Conservation (phyloP, 2,329 filamentous ascomycete species). For the Botryotinia convoluta region DNA sequence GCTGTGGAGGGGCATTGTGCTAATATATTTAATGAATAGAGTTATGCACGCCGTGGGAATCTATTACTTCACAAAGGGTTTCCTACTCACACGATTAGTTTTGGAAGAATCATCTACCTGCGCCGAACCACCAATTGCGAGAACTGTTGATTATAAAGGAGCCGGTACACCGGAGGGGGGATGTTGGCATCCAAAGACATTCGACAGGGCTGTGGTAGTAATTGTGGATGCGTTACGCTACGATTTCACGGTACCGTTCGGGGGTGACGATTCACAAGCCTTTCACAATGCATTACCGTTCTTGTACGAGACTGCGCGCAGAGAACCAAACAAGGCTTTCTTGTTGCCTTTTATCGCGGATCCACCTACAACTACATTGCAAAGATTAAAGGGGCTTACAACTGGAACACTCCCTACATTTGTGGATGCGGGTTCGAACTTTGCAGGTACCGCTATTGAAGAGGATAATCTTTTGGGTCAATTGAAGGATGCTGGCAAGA, state of each 20-base stretch:
- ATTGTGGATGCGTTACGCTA: slow-evolving; percentile 93
- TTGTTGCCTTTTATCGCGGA: slow-evolving; percentile 95
- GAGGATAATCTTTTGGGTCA: slow-evolving; percentile 79
- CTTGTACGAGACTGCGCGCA: slow-evolving; percentile 75
- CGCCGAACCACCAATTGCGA: slow-evolving; percentile 62
- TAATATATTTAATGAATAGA: slow-evolving; percentile 29
- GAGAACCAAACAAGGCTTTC: slow-evolving; percentile 78
- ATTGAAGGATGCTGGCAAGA: slow-evolving; percentile 63
- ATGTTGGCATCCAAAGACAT: slow-evolving; percentile 95
- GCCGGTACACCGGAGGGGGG: slow-evolving; percentile 56
- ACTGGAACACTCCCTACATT: slow-evolving; percentile 95
- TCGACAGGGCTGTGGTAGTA: slow-evolving; percentile 86
- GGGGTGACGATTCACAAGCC: slow-evolving; percentile 43
- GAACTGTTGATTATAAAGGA: slow-evolving; percentile 31
- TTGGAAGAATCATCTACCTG: slow-evolving; percentile 75
- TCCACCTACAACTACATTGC: slow-evolving; percentile 88
- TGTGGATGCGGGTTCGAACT: slow-evolving; percentile 90
- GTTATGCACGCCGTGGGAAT: slow-evolving; percentile 75
- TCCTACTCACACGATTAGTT: slow-evolving; percentile 82
- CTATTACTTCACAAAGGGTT: slow-evolving; percentile 91
- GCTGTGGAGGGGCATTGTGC: slow-evolving; percentile 14
- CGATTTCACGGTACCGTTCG: slow-evolving; percentile 86
- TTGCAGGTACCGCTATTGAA: slow-evolving; percentile 90
- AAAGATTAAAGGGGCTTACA: slow-evolving; percentile 88
- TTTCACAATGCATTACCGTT: slow-evolving; percentile 90